phyloP scores from a whole-genome alignment of 345 rosid species.

The Populus pruinosa region DNA sequence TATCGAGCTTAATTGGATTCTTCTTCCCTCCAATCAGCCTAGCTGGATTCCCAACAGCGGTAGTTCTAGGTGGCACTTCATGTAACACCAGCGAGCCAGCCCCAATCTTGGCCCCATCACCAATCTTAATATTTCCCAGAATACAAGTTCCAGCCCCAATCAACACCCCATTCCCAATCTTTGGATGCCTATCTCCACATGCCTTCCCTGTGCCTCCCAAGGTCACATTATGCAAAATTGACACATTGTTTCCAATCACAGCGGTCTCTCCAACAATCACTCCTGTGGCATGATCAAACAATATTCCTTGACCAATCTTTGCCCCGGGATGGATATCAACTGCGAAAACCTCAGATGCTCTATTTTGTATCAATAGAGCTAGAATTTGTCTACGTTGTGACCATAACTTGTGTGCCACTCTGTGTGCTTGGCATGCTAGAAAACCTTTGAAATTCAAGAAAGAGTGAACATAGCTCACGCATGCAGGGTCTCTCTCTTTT shows the following conservation, averaged over 20 bases:
- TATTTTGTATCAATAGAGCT: slow-evolving; percentile 71
- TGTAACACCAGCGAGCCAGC: slow-evolving; percentile 86
- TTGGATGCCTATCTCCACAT: slow-evolving; percentile 84
- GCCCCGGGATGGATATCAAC: slow-evolving; percentile 98
- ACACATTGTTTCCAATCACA: slow-evolving; percentile 80
- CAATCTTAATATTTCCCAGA: slow-evolving; percentile 75
- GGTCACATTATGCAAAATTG: slow-evolving; percentile 85
- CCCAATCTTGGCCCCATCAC: slow-evolving; percentile 96
- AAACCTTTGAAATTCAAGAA: slow-evolving; percentile 80
- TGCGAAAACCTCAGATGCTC: slow-evolving; percentile 69
- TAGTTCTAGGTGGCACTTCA: slow-evolving; percentile 75
- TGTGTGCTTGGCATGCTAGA: slow-evolving; percentile 71
- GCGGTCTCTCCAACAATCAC: slow-evolving; percentile 90
- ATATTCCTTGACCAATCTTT: slow-evolving; percentile 61
- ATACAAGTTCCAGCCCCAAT: slow-evolving; percentile 94
- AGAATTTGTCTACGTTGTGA: slow-evolving; percentile 47
- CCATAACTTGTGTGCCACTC: slow-evolving; percentile 81
- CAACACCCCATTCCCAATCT: slow-evolving; percentile 93
- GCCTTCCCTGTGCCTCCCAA: slow-evolving; percentile 89
- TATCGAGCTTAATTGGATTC: slow-evolving; percentile 68
- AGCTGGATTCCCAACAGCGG: slow-evolving; percentile 94
- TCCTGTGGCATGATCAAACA: slow-evolving; percentile 85
- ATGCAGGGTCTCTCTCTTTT: slow-evolving; percentile 83
- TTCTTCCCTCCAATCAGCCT: slow-evolving; percentile 86
- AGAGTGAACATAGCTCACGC: slow-evolving; percentile 69